Conservation (phyloP, 768 basidiomycete species). For the Rhodosporidiobolus sp. region DNA sequence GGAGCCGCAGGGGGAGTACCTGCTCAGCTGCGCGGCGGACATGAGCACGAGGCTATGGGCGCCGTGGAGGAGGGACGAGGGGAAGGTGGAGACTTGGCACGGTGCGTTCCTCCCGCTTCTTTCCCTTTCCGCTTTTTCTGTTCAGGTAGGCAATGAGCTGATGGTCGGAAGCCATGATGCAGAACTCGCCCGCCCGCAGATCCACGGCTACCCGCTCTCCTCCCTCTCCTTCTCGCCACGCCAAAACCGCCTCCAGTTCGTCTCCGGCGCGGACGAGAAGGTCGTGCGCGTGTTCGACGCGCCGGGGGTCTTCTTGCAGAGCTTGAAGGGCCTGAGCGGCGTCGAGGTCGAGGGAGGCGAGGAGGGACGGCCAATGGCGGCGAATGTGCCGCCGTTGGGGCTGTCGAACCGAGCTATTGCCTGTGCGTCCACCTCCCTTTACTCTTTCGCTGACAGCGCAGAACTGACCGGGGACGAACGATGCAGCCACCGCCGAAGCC, state of each 20-base stretch:
- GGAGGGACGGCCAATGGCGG: slow-evolving; percentile 65
- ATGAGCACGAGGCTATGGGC: slow-evolving; percentile 90
- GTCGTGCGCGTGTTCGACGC: slow-evolving; percentile 91
- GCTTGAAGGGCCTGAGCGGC: slow-evolving; percentile 58
- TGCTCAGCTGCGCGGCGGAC: slow-evolving; percentile 72
- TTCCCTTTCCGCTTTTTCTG: not conserved
- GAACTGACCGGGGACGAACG: not conserved
- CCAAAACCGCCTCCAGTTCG: slow-evolving; percentile 64
- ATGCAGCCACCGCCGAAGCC: slow-evolving; percentile 22
- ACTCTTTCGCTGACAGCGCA: not conserved
- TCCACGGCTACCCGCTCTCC: slow-evolving; percentile 92
- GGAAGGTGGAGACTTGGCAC: slow-evolving; percentile 60
- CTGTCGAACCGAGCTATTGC: slow-evolving; percentile 87
- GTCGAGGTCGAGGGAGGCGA: slow-evolving; percentile 53
- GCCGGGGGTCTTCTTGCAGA: slow-evolving; percentile 70
- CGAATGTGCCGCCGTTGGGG: slow-evolving; percentile 87
- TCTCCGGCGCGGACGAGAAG: slow-evolving; percentile 93
- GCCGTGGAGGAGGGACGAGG: slow-evolving; percentile 48
- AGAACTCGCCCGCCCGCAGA: slow-evolving; percentile 86
- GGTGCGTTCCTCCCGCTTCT: slow-evolving; percentile 19
- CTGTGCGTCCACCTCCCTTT: not conserved
- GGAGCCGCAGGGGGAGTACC: slow-evolving; percentile 80
- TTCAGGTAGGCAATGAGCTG: not conserved
- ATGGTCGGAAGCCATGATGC: slow-evolving; percentile 19
- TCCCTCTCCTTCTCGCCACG: slow-evolving; percentile 66